Base-by-base conservation (phyloP, 306 rosid genomes). In the Cajanus cajan region DNA sequence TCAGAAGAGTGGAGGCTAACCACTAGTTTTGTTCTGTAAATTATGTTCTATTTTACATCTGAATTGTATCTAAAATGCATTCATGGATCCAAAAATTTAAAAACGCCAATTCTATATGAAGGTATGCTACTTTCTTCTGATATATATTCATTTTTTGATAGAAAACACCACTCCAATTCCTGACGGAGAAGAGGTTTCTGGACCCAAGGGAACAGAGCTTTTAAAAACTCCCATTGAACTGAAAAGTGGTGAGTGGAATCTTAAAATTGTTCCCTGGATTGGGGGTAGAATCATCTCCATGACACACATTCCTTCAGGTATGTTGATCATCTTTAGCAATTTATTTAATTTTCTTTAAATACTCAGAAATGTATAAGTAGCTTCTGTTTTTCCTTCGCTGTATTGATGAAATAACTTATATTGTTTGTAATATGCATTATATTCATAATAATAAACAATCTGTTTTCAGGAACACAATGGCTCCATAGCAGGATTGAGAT, bases 201-300 rank as follows among this genome's bases (percentile, higher is more conserved):
- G 85, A 48, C 88, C 84, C 51, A 88, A 88, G 80, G 97, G 97
- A 74, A 74, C 34, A 51, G 87, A 84, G 52, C 90, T 92, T 71
- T 86, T 92, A 54, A 82, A 81, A 78, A 84, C 84, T 79, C 97
- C 97, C 67, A 72, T 90, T 80, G 96, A 94, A 83, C 80, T 94
- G 86, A 94, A 87, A 84, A 90, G 87, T 70, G 83, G 87, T 33
- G 82, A 82, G 66, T 94, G 98, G 98, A 70, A 36, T 86, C 80
- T 89, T 66, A 85, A 94, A 86, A 82, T 89, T 43, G 90, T 92
- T 81, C 97, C 98, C 65, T 90, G 98, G 98, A 94, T 90, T 85
- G 97, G 98, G 44, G 98, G 97, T 51, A 86, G 98, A 92, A 90
- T 94, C 55, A 86, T 92, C 76, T 92, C 98, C 74, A 94, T 92